Conservation (phyloP, 257 asterid species). For the Leonotis leonurus region DNA sequence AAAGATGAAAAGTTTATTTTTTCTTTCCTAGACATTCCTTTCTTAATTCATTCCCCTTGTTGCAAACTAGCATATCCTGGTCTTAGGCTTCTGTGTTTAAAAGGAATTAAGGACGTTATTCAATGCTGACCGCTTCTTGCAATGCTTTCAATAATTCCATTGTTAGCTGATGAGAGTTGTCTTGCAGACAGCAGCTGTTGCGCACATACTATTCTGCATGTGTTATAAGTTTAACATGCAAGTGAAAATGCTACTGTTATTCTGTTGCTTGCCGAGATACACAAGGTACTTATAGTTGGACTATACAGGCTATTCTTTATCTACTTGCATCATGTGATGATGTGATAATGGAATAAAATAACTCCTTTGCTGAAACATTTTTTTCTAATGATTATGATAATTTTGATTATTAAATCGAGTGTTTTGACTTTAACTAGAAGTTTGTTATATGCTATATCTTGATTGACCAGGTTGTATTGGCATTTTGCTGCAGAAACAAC, state of each 20-base stretch:
- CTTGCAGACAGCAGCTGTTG: constrained; percentile 87
- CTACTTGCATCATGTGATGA: background rate
- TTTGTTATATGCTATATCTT: background rate
- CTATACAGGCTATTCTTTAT: background rate
- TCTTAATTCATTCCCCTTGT: constrained; percentile 31
- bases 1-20: background rate
- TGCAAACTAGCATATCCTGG: constrained; percentile 89
- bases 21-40: background rate
- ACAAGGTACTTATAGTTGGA: constrained; percentile 53
- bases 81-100: constrained; percentile 13
- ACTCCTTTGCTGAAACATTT: background rate
- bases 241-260: constrained; percentile 86
- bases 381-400: background rate
- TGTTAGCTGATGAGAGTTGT: constrained; percentile 22
- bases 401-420: background rate
- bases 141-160: background rate
- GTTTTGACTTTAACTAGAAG: constrained; percentile 2
- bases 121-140: background rate
- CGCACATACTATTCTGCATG: constrained; percentile 67
- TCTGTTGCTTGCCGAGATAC: constrained; percentile 95
- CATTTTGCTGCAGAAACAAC: background rate
- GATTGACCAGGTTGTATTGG: background rate
- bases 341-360: background rate
- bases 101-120: too few species aligned
- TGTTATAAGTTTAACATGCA: constrained; percentile 81